These are phyloP conservation scores for Collybia nuda DNA, from an alignment of 768 basidiomycete genomes.

Conservation along the genomic window DNA sequence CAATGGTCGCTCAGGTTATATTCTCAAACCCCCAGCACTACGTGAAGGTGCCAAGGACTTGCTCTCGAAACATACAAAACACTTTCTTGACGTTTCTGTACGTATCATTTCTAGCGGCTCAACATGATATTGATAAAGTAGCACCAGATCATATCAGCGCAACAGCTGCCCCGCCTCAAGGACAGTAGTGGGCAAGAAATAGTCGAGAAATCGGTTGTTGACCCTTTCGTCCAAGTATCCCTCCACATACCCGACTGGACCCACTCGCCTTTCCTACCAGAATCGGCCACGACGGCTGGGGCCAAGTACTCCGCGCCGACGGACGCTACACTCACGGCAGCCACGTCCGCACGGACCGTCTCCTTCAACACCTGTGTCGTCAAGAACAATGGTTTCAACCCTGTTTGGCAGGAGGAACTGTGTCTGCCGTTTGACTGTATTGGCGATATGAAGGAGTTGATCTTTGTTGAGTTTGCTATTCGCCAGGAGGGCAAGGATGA, in stretches of 20 bases:
- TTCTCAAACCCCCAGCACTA: slow-evolving; percentile 84
- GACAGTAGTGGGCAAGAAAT: slow-evolving; percentile 69
- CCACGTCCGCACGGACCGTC: slow-evolving; percentile 42
- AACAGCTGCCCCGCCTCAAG: slow-evolving; percentile 82
- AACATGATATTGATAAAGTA: too few species aligned
- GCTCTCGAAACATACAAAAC: slow-evolving; percentile 54
- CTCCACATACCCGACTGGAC: slow-evolving; percentile 79
- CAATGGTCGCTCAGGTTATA: slow-evolving; percentile 87
- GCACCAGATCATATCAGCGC: slow-evolving; percentile 30
- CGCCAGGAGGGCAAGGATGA: slow-evolving; percentile 64
- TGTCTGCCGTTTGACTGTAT: slow-evolving; percentile 75
- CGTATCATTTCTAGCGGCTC: too few species aligned
- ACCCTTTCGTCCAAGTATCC: slow-evolving; percentile 73
- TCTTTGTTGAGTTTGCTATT: slow-evolving; percentile 83
- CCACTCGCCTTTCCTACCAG: too few species aligned
- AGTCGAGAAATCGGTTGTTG: slow-evolving; percentile 51
- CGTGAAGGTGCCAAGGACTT: slow-evolving; percentile 61
- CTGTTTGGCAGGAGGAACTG: slow-evolving; percentile 78
- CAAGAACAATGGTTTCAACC: slow-evolving; percentile 93
- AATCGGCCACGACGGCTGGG: too few species aligned
- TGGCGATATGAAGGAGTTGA: slow-evolving; percentile 77
- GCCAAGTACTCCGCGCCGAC: slow-evolving; percentile 18
- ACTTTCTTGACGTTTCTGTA: slow-evolving; percentile 59
- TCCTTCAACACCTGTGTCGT: slow-evolving; percentile 65
- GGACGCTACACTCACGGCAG: slow-evolving; percentile 10